These are phyloP conservation scores for Blastobotrys mokoenaii DNA, from an alignment of 805 yeast genomes.

Conservation along the genomic window DNA sequence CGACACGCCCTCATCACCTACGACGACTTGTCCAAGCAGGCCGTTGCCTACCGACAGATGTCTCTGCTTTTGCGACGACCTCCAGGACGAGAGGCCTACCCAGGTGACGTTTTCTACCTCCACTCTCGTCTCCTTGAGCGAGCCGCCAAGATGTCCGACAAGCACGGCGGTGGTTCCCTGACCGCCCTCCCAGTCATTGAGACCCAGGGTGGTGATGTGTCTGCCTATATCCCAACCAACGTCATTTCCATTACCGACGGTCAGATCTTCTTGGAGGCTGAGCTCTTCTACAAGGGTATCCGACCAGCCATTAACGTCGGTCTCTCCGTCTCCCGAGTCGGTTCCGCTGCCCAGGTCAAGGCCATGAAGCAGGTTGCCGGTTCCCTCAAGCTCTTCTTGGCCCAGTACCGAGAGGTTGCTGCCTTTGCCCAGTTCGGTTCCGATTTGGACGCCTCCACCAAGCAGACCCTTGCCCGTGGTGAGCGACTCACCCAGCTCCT, in stretches of 20 bases:
- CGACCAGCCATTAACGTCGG: conserved; percentile 99
- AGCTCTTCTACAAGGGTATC: conserved; percentile 99
- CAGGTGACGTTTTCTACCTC: conserved; percentile 94
- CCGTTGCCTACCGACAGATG: conserved; percentile 99
- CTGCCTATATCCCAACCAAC: conserved; percentile 96
- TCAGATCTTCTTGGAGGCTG: conserved; percentile 98
- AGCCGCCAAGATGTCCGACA: conserved; percentile 93
- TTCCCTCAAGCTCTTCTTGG: conserved; percentile 99
- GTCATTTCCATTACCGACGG: conserved; percentile 97
- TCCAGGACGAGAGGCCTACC: conserved; percentile 95
- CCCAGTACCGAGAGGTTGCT: conserved; percentile 99
- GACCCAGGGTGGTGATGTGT: conserved; percentile 99
- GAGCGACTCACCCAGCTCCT: conserved; percentile 99
- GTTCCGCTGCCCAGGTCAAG: conserved; percentile 99
- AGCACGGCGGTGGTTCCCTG: conserved; percentile 86
- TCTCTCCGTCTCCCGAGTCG: conserved; percentile 99
- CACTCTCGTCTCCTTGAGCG: conserved; percentile 93
- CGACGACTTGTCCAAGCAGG: conserved; percentile 98
- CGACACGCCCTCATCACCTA: conserved; percentile 93
- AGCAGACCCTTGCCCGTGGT: conserved; percentile 98
- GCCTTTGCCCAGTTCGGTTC: conserved; percentile 99
- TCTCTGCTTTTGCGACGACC: conserved; percentile 96
- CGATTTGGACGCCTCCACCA: conserved; percentile 98
- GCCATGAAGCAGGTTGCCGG: conserved; percentile 99
- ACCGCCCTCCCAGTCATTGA: conserved; percentile 95